These are phyloP conservation scores for apple (Malus domestica) DNA, from an alignment of 306 rosid species.

Conservation along the genomic window DNA sequence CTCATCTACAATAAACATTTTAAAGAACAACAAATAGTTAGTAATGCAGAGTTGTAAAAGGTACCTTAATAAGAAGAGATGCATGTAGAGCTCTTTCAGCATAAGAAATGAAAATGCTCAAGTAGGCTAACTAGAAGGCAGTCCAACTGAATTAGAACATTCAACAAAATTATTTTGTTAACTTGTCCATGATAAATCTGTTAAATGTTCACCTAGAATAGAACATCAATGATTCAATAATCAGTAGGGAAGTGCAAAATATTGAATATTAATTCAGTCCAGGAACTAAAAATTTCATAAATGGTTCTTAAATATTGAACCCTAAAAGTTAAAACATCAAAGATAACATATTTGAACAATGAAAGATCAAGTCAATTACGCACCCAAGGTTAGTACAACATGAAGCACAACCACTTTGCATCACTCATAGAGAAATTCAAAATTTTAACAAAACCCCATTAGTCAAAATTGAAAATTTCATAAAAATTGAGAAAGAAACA, in stretches of 20 bases:
- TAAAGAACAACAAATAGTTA: background rate
- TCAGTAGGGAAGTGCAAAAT: background rate
- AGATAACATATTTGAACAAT: background rate
- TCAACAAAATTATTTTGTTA: constrained; percentile 37
- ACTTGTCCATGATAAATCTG: constrained; percentile 28
- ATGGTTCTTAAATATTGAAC: background rate
- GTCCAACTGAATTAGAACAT: constrained; percentile 17
- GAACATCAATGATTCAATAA: background rate
- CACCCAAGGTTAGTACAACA: too few species aligned
- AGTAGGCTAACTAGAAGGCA: constrained; percentile 23
- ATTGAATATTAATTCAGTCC: too few species aligned
- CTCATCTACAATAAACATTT: constrained; percentile 19
- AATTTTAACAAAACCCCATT: too few species aligned
- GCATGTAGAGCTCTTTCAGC: background rate
- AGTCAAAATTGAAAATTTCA: too few species aligned
- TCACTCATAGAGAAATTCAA: too few species aligned
- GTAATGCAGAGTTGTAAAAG: background rate
- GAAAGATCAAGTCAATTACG: too few species aligned
- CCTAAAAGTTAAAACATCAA: background rate
- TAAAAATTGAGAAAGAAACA: too few species aligned
- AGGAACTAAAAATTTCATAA: background rate
- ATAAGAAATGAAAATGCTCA: constrained; percentile 15
- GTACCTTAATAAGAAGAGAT: background rate
- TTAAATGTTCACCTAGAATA: constrained; percentile 30
- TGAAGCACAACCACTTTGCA: too few species aligned